A percentile compares a stretch with the other conserved stretches of the same genome.
phyloP scores from a whole-genome alignment of 2,329 filamentous ascomycete species.

The Salinomyces thailandicus region DNA sequence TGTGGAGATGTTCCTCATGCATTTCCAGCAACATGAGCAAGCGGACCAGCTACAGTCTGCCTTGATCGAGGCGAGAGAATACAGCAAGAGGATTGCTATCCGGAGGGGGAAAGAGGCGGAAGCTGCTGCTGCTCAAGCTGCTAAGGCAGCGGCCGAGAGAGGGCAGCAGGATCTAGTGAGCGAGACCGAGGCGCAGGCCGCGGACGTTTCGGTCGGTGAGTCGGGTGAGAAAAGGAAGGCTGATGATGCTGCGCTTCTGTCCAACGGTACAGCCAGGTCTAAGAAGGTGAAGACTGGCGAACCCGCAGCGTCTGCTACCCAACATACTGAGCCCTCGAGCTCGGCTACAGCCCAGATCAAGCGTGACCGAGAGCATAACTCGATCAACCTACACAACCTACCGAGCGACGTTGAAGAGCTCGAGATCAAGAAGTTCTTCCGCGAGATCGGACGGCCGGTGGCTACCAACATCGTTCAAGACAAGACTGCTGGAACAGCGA shows the following conservation, averaged over 20 bases:
- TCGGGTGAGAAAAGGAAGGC: slow-evolving; percentile 61
- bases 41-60: slow-evolving; percentile 64
- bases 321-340: slow-evolving; percentile 25
- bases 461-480: slow-evolving; percentile 60
- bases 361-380: slow-evolving; percentile 83
- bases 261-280: slow-evolving; percentile 35
- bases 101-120: slow-evolving; percentile 57
- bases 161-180: background rate
- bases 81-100: slow-evolving; percentile 51
- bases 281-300: slow-evolving; percentile 55
- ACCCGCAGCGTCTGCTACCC: slow-evolving; percentile 1
- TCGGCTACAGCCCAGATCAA: slow-evolving; percentile 40
- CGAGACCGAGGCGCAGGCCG: slow-evolving; percentile 13
- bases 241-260: slow-evolving; percentile 42
- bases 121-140: slow-evolving; percentile 51
- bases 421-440: slow-evolving; percentile 79
- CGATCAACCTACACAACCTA: slow-evolving; percentile 68
- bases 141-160: slow-evolving; percentile 18
- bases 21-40: slow-evolving; percentile 84
- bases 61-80: slow-evolving; percentile 61
- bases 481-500: slow-evolving; percentile 47
- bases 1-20: slow-evolving; percentile 61
- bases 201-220: slow-evolving; percentile 5
- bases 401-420: slow-evolving; percentile 59
- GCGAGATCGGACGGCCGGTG: slow-evolving; percentile 77